Evolutionary conservation across 768 basidiomycete species (phyloP), one percentile per base, ranked within the genome.

Genomic region (Rhodotorula taiwanensis): DNA sequence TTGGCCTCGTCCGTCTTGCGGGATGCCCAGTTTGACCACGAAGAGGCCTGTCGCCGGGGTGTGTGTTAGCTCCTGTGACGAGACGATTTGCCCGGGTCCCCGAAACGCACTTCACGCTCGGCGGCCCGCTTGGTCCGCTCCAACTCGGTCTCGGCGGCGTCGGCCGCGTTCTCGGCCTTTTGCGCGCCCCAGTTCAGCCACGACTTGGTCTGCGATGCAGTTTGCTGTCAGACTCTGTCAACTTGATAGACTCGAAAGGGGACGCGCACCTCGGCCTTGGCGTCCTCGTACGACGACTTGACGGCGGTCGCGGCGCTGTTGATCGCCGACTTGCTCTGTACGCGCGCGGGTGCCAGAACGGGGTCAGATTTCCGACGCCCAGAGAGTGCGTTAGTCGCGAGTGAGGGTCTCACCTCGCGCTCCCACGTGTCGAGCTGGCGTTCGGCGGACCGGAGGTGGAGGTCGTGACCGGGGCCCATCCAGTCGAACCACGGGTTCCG

Each of bases 131-230:
- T 56, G 15, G 64, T 54, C 9, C 34, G 36, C 28, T 56, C 43
- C 30, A 60, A 52, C 21, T 65, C 58, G 0, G 42, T 27, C 42
- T n/a, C 30, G 5, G 56, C 49, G 25, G 44, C 27, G 23, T 52
- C 49, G 53, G 45, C 34, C 4, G 50, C 64, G 25, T 55, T 6
- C 49, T 55, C 49, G n/a, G 50, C 58, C 55, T 65, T 60, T 25
- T 42, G 45, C 64, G 55, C 42, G 43, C 64, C 54, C 58, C 58
- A 65, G 42, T 28, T 41, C 49, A 60, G 31, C 64, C 64, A 65
- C 15, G 36, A 45, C 27, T 49, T 39, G 23, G 56, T 45, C 54
- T 62, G 51, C 30, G n/a, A n/a, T 7, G 33, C 13, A 34, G 43
- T 34, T n/a, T 45, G 44, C 34, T 48, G n/a, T 11, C 42, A 43